Evolutionary conservation across 2,329 filamentous ascomycete genomes (phyloP), one percentile per base, ranked within the genome.

Genomic region (Pseudogymnoascus sp.): DNA sequence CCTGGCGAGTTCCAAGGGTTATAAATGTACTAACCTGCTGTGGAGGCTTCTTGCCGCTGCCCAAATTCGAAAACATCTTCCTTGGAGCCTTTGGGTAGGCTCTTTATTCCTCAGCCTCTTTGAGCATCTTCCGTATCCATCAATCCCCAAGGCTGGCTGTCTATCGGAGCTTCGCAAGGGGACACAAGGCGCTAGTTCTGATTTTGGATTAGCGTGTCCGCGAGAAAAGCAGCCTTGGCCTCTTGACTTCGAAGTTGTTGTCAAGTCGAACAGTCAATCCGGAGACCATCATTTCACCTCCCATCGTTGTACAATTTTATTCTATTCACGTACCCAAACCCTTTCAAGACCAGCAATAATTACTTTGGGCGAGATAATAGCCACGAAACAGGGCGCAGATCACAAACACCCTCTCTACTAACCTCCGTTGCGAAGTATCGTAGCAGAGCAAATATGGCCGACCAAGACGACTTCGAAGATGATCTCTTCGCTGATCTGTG

Each of bases 401-500:
- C 45, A 52, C 23, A 52, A 52, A 52, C n/a, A 52, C 26, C 18
- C 23, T 10, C 26, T 52, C 8, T 9, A 30, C 45, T 52, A 52
- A 52, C 45, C 45, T 48, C 39, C 6, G 23, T 52, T 26, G 45
- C 23, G 15, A 30, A 52, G 45, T 52, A 52, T 18, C 26, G 3
- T 58, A 60, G 61, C 55, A 59, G 66, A 57, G 60, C 62, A 72
- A 79, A 57, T 68, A 94, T 92, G 89, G 84, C 89, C 55, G 90
- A 94, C 69, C 78, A 82, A 59, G 89, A 92, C 70, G 89, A 89
- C 66, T 85, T 90, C 67, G 91, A 96, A 67, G 92, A 96, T 70
- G 91, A 96, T 80, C 88, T 96, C 75, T 96, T 96, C 74, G 91
- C 91, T 69, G 92, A 96, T 76, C 83, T 96, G 91, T 96, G 79